phyloP scores from a whole-genome alignment of 352 stramenopile species.

The Globisporangium polare region DNA sequence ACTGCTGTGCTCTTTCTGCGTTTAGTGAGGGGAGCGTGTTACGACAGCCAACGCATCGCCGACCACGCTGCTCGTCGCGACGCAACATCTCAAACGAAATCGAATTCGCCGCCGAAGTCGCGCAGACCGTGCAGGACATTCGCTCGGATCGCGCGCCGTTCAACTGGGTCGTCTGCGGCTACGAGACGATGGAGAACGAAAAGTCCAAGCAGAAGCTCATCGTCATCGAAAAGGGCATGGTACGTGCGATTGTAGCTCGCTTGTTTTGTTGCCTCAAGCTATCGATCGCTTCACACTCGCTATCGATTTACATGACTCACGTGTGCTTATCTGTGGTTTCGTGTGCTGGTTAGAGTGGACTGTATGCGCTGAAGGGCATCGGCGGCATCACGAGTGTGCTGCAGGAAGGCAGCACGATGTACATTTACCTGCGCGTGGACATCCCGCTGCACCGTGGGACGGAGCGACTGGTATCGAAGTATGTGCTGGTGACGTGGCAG shows the following conservation, averaged over 20 bases:
- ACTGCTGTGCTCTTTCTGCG: slow-evolving; percentile 1
- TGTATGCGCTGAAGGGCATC: slow-evolving; percentile 81
- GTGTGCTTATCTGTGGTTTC: not conserved
- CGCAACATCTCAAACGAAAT: slow-evolving; percentile 80
- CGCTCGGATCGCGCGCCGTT: slow-evolving; percentile 74
- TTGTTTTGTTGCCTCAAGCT: not conserved
- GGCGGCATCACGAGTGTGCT: slow-evolving; percentile 71
- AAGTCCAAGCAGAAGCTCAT: slow-evolving; percentile 60
- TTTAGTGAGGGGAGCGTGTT: slow-evolving; percentile 60
- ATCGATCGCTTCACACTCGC: not conserved
- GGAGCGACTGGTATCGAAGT: slow-evolving; percentile 85
- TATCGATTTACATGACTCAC: not conserved
- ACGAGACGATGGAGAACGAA: slow-evolving; percentile 63
- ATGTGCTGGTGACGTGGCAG: slow-evolving; percentile 85
- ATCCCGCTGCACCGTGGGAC: slow-evolving; percentile 76
- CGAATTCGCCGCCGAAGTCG: slow-evolving; percentile 72
- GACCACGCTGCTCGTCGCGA: slow-evolving; percentile 62
- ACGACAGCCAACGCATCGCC: slow-evolving; percentile 51
- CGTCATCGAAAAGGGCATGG: slow-evolving; percentile 84
- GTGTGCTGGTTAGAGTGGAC: slow-evolving; percentile 43
- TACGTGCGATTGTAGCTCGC: slow-evolving; percentile 28
- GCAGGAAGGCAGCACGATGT: slow-evolving; percentile 80
- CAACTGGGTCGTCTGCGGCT: slow-evolving; percentile 85
- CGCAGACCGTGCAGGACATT: slow-evolving; percentile 71
- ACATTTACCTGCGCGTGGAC: slow-evolving; percentile 89